A percentile compares a stretch with the other conserved stretches of the same genome.
phyloP scores from a whole-genome alignment of 2,329 filamentous ascomycete genomes.

The Ascochyta viciae-villosae region DNA sequence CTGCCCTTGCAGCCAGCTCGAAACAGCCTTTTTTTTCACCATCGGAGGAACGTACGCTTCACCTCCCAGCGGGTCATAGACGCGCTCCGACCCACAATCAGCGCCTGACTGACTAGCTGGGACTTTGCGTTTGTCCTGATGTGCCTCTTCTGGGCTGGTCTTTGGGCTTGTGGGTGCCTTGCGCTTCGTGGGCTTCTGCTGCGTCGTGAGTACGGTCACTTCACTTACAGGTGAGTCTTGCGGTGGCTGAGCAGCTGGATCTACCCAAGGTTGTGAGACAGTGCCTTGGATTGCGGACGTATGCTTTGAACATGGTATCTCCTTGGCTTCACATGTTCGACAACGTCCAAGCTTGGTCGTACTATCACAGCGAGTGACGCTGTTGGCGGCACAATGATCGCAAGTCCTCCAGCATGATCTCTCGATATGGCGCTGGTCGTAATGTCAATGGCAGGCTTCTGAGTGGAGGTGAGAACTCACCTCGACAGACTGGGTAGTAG shows the following conservation, averaged over 20 bases:
- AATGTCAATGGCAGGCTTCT: neutral
- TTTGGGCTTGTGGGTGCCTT: neutral
- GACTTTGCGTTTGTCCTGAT: neutral
- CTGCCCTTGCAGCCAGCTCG: conserved; percentile 3
- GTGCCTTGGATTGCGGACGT: neutral
- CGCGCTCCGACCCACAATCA: neutral
- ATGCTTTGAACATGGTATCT: conserved; percentile 18
- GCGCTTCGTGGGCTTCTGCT: conserved; percentile 1
- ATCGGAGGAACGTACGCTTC: neutral
- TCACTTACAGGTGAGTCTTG: neutral
- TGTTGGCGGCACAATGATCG: conserved; percentile 22
- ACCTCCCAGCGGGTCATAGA: conserved; percentile 1
- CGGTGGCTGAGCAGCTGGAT: neutral
- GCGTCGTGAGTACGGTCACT: neutral
- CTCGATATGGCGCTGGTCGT: conserved; percentile 10
- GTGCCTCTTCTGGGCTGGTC: neutral
- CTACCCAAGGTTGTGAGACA: neutral
- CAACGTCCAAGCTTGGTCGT: conserved; percentile 5
- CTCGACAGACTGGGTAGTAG: conserved; percentile 1
- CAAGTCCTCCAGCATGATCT: conserved; percentile 23
- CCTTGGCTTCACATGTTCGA: conserved; percentile 10
- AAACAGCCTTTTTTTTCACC: conserved; percentile 3
- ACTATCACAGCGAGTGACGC: conserved; percentile 14
- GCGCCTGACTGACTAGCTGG: neutral
- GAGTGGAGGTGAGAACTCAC: neutral